These are phyloP conservation scores for Shiraia sp. DNA, from an alignment of 2,329 filamentous ascomycete genomes.

Conservation along the genomic window DNA sequence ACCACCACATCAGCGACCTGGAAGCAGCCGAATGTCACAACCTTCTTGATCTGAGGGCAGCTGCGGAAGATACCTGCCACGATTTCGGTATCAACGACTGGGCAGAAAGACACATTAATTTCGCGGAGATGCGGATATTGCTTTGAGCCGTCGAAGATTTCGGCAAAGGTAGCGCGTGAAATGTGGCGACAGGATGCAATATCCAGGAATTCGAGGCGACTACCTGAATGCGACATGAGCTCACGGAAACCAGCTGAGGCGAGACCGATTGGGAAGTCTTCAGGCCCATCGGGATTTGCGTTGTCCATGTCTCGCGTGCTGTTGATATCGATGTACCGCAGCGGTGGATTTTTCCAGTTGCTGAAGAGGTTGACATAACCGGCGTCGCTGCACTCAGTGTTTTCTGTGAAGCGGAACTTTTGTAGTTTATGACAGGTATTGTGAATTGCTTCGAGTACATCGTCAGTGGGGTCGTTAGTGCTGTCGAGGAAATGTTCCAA, in stretches of 20 bases:
- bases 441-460: slow-evolving; percentile 71
- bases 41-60: slow-evolving; percentile 62
- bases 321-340: slow-evolving; percentile 74
- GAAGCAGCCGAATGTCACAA: slow-evolving; percentile 67
- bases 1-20: slow-evolving; percentile 60
- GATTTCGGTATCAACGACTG: slow-evolving; percentile 67
- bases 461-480: slow-evolving; percentile 59
- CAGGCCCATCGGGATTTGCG: slow-evolving; percentile 64
- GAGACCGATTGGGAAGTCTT: slow-evolving; percentile 67
- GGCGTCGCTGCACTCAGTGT: slow-evolving; percentile 73
- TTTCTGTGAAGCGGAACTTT: slow-evolving; percentile 83
- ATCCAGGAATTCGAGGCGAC: slow-evolving; percentile 67
- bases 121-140: slow-evolving; percentile 70
- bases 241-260: slow-evolving; percentile 76
- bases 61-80: slow-evolving; percentile 66
- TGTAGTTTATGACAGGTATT: slow-evolving; percentile 66
- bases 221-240: slow-evolving; percentile 81
- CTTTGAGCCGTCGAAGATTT: slow-evolving; percentile 66
- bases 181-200: slow-evolving; percentile 88
- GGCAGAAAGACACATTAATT: slow-evolving; percentile 78
- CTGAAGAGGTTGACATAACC: slow-evolving; percentile 75
- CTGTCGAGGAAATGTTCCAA: slow-evolving; percentile 68
- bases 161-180: slow-evolving; percentile 69
- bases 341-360: slow-evolving; percentile 72
- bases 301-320: slow-evolving; percentile 79